phyloP scores from a whole-genome alignment of 345 rosid genomes.

The Eucalyptus polyanthemos region DNA sequence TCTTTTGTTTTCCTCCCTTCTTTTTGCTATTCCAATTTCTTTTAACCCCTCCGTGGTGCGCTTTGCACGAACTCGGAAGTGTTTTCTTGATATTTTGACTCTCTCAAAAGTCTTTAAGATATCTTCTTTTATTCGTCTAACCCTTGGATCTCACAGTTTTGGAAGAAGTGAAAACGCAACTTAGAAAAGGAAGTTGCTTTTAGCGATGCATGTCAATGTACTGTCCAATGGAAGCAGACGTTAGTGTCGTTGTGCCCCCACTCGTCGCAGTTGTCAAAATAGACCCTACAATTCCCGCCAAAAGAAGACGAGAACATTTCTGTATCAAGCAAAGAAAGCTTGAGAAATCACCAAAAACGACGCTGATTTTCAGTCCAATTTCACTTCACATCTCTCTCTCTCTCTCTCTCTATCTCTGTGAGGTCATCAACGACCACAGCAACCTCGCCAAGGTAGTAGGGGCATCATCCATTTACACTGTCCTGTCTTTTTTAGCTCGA shows the following conservation, averaged over 20 bases:
- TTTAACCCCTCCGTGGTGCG: not conserved
- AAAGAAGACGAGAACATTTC: not conserved
- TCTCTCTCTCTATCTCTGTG: not conserved
- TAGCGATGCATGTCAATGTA: not conserved
- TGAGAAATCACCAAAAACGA: not conserved
- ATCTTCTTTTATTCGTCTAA: not conserved
- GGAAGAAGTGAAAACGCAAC: not conserved
- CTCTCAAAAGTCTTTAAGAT: constrained; percentile 4
- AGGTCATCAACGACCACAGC: not conserved
- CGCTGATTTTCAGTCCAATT: not conserved
- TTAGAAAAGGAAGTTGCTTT: not conserved
- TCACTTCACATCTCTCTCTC: not conserved
- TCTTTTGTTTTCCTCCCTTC: not conserved
- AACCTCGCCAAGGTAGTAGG: not conserved
- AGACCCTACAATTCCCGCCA: not conserved
- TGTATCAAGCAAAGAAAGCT: not conserved
- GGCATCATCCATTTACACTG: not conserved
- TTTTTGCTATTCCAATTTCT: not conserved
- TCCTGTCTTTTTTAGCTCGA: not conserved
- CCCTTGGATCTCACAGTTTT: not conserved
- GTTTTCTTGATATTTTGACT: constrained; percentile 26
- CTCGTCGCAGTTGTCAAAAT: not conserved
- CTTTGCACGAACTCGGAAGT: constrained; percentile 11
- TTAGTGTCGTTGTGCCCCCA: not conserved
- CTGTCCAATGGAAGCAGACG: not conserved